Evolutionary conservation across 148 eudicot species (phyloP), one percentile per base, ranked within the genome.

Genomic region (Dysphania ambrosioides): DNA sequence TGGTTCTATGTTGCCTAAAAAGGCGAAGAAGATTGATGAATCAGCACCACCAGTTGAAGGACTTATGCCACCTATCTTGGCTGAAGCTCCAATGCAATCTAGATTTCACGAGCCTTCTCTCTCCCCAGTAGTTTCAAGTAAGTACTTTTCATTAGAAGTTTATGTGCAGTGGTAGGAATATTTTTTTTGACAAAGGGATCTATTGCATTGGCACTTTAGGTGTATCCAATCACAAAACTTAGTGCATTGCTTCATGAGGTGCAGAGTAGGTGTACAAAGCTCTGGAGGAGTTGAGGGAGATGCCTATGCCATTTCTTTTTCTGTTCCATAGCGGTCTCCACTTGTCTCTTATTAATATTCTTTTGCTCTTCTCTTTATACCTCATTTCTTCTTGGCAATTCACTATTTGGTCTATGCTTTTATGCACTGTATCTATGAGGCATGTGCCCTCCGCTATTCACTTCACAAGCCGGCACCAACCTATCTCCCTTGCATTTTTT

Each of bases 101-200:
- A 80, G 86, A 74, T 79, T 93, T 78, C 84, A 90, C 71, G 88
- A 88, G 90, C 94, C 98, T 31, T 88, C 90, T 51, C 75, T 93
- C n/a, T 85, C 98, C 77, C 95, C 98, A 13, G 72, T 80, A 73
- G 70, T 76, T 68, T 80, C 93, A 49, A 81, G 97, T 92, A 90
- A 83, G 42, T 53, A 40, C 58, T 58, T 75, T 32, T 71, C 66
- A 38, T 5, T 60, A 5, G 16, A 47, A 42, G n/a, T 55, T 38
- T 40, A 42, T 30, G 38, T 51, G 24, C 55, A 42, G 1, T 44
- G 9, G 59, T 40, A 51, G 56, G 56, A 35, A 64, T 19, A 19
- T 9, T 35, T 26, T 12, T 0, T 55, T 69, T 31, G 23, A 6
- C 41, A 73, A 41, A 11, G 44, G 18, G n/a, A 19, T 66, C n/a